These are phyloP conservation scores for Phytophthora melonis DNA, from an alignment of 352 stramenopile genomes.

Conservation along the genomic window DNA sequence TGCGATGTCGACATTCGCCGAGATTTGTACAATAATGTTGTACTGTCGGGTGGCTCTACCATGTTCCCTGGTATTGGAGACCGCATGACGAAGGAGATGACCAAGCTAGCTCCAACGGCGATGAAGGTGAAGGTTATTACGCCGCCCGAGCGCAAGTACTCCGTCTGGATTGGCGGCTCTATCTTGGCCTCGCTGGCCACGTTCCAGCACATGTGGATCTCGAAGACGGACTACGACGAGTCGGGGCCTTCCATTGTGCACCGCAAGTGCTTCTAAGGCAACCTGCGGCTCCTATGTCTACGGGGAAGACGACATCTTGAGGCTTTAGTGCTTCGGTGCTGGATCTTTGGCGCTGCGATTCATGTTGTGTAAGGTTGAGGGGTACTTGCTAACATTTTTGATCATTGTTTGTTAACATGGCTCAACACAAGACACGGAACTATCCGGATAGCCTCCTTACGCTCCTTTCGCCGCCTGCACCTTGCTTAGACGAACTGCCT, in stretches of 20 bases:
- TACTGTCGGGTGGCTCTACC: constrained; percentile 96
- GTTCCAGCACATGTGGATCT: constrained; percentile 99
- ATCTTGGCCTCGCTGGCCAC: constrained; percentile 97
- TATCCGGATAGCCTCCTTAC: constrained; percentile 1
- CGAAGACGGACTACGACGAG: constrained; percentile 98
- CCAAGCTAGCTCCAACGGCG: constrained; percentile 85
- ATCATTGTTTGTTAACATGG: neutral
- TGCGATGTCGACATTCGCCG: constrained; percentile 93
- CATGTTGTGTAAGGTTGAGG: neutral
- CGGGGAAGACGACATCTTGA: constrained; percentile 8
- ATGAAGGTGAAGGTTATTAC: constrained; percentile 98
- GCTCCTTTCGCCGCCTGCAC: constrained; percentile 6
- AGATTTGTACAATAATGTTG: constrained; percentile 96
- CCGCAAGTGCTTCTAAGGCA: constrained; percentile 94
- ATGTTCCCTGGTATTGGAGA: constrained; percentile 97
- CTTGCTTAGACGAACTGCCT: constrained; percentile 45
- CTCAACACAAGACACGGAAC: neutral
- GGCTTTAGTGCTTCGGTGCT: constrained; percentile 30
- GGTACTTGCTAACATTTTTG: neutral
- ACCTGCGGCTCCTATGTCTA: neutral
- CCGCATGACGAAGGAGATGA: constrained; percentile 95
- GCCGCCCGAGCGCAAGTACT: constrained; percentile 95
- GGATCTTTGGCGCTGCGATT: neutral
- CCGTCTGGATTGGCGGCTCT: constrained; percentile 97
- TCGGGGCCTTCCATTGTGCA: constrained; percentile 97